Base-by-base conservation (phyloP, 2,329 filamentous ascomycete genomes). In the Juglanconis sp. region DNA sequence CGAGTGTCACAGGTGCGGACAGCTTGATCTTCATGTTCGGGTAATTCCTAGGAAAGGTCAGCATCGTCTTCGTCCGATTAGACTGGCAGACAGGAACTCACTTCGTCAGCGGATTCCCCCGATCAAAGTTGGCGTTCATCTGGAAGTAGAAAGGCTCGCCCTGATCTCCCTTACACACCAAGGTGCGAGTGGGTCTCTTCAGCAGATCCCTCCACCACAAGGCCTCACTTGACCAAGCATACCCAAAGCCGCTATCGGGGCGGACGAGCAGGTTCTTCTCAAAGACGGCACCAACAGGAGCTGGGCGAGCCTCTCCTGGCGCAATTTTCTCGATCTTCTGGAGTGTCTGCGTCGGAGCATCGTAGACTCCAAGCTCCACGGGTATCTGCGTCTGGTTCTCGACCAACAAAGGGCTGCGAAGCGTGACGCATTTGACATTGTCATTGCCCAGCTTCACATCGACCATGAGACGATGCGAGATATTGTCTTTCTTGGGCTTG, bases 321-420 rank as follows among this genome's bases (percentile, higher is more conserved):
- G 92, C 84, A 59, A 99, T 94, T 78, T 98, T 98, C 76, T 99
- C 96, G 64, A 99, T 97, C 78, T 97, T 98, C 65, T 98, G 84
- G 17, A 99, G 80, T 72, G 97, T 89, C 0, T 93, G 93, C 60
- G 96, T 89, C 63, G 91, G 86, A 0, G 87, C 87, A 72, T 94
- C 95, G 70, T 91, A 97, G 15, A 99, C 87, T 15, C 95, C 96
- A 30, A 99, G 75, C 73, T 99, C 95, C 13, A 99, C 87, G 0
- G 95, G 94, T 48, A 99, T 96, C 71, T 99, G 92, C 0, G 95
- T 99, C 64, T 95, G 90, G 74, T 99, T 99, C 72, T 99, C 95
- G 7, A 99, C 87, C 0, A 97, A 77, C 1, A 99, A 78, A 1
- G 95, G 95, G 17, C 94, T 98, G 32, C 95, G 86, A 69, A 99